Evolutionary conservation across 2,329 filamentous ascomycete genomes (phyloP).

Genomic region (Trichoderma breve): DNA sequence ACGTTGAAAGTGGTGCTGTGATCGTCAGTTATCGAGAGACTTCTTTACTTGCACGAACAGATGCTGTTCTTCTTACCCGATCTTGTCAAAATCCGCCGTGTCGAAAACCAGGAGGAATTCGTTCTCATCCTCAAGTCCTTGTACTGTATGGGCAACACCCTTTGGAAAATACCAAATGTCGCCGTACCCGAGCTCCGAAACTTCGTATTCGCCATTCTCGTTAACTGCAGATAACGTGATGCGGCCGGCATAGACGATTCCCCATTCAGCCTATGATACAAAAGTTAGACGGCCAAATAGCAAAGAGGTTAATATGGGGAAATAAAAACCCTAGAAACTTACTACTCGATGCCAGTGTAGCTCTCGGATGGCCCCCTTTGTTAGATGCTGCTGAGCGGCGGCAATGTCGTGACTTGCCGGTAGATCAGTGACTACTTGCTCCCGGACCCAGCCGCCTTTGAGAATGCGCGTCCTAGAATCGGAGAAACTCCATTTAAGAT

Average conservation of each 20-base stretch:
- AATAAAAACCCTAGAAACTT: too few species aligned
- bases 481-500: conserved; percentile 69
- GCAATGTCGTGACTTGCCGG: conserved; percentile 65
- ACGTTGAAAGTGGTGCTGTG: conserved; percentile 66
- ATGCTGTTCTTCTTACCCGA: conserved; percentile 44
- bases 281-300: neutral
- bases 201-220: conserved; percentile 56
- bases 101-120: conserved; percentile 67
- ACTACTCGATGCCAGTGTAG: conserved; percentile 68
- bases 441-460: conserved; percentile 63
- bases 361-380: conserved; percentile 63
- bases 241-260: conserved; percentile 57
- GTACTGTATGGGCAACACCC: conserved; percentile 61
- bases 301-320: neutral
- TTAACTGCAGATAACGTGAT: conserved; percentile 61
- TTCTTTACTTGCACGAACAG: too few species aligned
- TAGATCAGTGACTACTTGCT: conserved; percentile 66
- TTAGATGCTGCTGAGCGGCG: conserved; percentile 66
- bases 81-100: conserved; percentile 63
- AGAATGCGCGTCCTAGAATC: conserved; percentile 63
- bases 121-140: conserved; percentile 64
- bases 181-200: conserved; percentile 56
- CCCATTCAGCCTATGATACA: conserved; percentile 60
- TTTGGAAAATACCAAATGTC: conserved; percentile 71
- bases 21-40: neutral